Evolutionary conservation across 495 filamentous ascomycete species (phyloP), one percentile per base, ranked within the genome.

Genomic region (Tricharina praecox): DNA sequence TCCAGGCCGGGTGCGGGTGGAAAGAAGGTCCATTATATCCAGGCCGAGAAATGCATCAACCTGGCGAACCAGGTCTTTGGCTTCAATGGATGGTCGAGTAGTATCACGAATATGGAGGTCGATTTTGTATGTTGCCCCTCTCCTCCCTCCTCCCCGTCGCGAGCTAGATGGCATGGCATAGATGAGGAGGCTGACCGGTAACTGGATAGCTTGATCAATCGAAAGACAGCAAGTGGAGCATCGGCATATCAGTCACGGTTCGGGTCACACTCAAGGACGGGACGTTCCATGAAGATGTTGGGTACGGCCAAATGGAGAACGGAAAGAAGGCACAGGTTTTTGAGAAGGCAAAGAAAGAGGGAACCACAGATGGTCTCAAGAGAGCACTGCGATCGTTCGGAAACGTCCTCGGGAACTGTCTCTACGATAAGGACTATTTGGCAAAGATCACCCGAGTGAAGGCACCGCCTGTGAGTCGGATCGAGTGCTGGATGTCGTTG

Each of bases 31-130:
- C 82, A 90, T 58, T 96, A 99, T 65, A 69, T 99, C 23, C 74
- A 81, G 9, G 85, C 82, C 4, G 85, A 96, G 54, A 96, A 96
- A 66, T 82, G 77, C 62, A 96, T 99, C 53, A 82, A 81, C 43
- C 78, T 99, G 28, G 90, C 90, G 26, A 99, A 99, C 58, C 85
- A 99, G 55, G 82, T 96, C 3, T 95, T 99, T 65, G 90, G 90
- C 7, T 99, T 99, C 68, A 95, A 96, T 64, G 90, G 90, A 36
- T 99, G 90, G 90, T 92, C 83, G 10, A 90, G 81, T 45, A 74
- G 76, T 36, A 92, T 99, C 42, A 79, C 81, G 58, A 79, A 85
- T 52, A 78, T 93, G 15, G 78, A 87, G 56, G 79, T 95, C 41
- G 90, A 97, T 61, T 96, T 85, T 64, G 85, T 92, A 51, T 19